phyloP scores from a whole-genome alignment of 331 rosid species.

The Telfairia occidentalis region DNA sequence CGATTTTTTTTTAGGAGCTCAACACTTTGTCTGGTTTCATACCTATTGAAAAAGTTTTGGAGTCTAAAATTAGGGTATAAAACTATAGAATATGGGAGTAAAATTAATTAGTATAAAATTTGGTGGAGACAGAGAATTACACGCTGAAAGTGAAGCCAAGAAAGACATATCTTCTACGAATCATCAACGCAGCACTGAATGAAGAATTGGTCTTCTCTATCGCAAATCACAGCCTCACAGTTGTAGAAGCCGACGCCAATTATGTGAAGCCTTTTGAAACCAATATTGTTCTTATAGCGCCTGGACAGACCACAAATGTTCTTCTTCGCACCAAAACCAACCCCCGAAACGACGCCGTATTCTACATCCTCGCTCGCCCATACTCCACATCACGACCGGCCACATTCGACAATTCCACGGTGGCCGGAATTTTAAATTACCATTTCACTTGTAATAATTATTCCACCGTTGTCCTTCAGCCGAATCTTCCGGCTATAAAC shows the following conservation, averaged over 20 bases:
- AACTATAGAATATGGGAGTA: too few species aligned
- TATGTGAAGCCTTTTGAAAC: too few species aligned
- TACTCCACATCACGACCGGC: conserved; percentile 24
- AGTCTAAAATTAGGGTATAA: too few species aligned
- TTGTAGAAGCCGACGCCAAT: conserved; percentile 36
- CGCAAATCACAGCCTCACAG: conserved; percentile 31
- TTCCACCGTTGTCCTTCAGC: conserved; percentile 26
- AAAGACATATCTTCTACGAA: too few species aligned
- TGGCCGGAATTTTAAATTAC: conserved; percentile 31
- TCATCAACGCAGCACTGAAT: too few species aligned
- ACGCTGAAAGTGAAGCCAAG: too few species aligned
- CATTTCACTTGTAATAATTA: too few species aligned
- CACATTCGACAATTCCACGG: conserved; percentile 43
- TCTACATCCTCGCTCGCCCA: conserved; percentile 36
- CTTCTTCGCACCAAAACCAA: conserved; percentile 23
- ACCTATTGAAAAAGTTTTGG: too few species aligned
- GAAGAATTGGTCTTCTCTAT: conserved; percentile 36
- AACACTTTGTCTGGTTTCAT: too few species aligned
- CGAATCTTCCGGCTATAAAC: conserved; percentile 32
- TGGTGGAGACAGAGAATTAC: too few species aligned
- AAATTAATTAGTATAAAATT: too few species aligned
- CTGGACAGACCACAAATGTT: background rate
- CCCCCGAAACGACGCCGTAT: conserved; percentile 26
- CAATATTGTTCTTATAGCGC: conserved; percentile 22
- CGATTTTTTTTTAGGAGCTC: too few species aligned